A percentile compares a stretch with the other conserved stretches of the same genome.
These are phyloP conservation scores for Diaporthe longicolla DNA, from an alignment of 2,329 filamentous ascomycete genomes.

Conservation along the genomic window DNA sequence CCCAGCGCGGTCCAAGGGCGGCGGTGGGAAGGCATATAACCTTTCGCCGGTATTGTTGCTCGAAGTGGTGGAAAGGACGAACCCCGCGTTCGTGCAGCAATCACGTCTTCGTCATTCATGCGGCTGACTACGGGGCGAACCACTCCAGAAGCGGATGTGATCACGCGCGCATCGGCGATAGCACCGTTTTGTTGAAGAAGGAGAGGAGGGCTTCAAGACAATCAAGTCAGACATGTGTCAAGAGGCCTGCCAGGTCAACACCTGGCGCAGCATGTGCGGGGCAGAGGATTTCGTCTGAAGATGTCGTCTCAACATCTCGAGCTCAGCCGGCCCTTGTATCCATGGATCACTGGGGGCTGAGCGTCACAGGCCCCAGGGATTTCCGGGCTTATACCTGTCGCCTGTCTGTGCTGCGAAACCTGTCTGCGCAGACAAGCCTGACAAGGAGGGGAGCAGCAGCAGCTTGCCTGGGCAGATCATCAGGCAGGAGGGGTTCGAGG, in stretches of 20 bases:
- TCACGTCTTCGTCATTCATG: conserved; percentile 27
- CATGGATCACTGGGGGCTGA: conserved; percentile 5
- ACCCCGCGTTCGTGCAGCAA: conserved; percentile 24
- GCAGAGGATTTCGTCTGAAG: conserved; percentile 27
- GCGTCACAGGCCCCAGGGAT: conserved; percentile 23
- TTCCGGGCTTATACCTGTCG: not conserved
- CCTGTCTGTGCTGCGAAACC: not conserved
- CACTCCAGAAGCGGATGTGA: conserved; percentile 24
- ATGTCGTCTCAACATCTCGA: conserved; percentile 25
- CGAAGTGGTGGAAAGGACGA: conserved; percentile 30
- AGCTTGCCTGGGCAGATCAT: not conserved
- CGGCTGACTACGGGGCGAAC: conserved; percentile 1
- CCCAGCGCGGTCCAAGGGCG: not conserved
- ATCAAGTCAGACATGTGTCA: conserved; percentile 5
- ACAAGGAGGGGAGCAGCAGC: not conserved
- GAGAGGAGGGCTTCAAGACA: not conserved
- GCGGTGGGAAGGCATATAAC: conserved; percentile 18
- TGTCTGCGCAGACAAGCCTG: not conserved
- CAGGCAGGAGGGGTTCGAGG: not conserved
- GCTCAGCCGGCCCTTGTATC: conserved; percentile 16
- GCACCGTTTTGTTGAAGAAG: not conserved
- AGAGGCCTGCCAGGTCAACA: conserved; percentile 1
- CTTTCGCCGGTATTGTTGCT: conserved; percentile 24
- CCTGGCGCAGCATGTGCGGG: not conserved
- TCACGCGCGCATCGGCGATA: conserved; percentile 4